These are phyloP conservation scores for Lagenaria siceraria DNA, from an alignment of 306 rosid genomes.

Conservation along the genomic window DNA sequence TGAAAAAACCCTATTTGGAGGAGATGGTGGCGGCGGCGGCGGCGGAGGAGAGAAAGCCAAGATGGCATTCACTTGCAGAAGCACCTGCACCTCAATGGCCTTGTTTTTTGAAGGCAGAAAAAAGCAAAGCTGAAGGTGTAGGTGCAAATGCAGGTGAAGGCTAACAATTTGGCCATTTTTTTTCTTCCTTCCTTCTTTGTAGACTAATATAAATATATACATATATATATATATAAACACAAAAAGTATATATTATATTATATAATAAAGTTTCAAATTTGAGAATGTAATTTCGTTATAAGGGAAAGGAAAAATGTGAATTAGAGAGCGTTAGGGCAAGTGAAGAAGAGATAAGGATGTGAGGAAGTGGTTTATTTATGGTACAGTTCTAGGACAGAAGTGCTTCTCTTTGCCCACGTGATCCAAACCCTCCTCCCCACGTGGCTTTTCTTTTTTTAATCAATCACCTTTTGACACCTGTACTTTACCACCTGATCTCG, in stretches of 20 bases:
- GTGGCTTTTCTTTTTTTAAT: not conserved
- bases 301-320: not conserved
- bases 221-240: too few species aligned
- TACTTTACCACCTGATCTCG: not conserved
- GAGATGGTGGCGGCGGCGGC: not conserved
- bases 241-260: too few species aligned
- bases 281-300: not conserved
- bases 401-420: not conserved
- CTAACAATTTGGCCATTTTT: not conserved
- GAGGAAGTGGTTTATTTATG: not conserved
- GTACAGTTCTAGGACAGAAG: not conserved
- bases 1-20: not conserved
- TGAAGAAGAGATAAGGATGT: not conserved
- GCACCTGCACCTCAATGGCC: slow-evolving; percentile 2
- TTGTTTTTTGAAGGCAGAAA: not conserved
- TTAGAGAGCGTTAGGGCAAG: not conserved
- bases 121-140: slow-evolving; percentile 7
- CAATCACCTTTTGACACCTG: not conserved
- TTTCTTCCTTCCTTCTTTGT: not conserved
- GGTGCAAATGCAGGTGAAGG: slow-evolving; percentile 13
- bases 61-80: slow-evolving; percentile 9
- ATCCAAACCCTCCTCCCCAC: not conserved
- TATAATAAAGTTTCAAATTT: not conserved
- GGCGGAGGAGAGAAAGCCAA: not conserved
- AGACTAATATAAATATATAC: too few species aligned